Conservation (phyloP, 352 stramenopile species). For the Pythium sp. region DNA sequence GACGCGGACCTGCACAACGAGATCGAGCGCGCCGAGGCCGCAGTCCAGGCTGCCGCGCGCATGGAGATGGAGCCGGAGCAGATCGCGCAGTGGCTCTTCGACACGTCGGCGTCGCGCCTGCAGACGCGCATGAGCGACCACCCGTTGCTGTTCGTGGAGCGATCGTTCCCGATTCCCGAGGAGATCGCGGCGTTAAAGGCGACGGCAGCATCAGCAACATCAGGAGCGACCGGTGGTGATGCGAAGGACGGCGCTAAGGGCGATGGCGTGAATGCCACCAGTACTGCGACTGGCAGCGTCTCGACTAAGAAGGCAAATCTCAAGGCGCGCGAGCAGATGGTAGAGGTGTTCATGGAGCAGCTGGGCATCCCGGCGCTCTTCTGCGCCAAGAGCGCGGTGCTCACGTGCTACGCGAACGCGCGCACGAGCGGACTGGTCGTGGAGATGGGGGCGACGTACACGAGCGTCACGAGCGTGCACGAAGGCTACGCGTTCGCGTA, state of each 20-base stretch:
- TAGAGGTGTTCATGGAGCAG: conserved; percentile 85
- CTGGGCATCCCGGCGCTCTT: conserved; percentile 72
- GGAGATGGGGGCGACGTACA: conserved; percentile 77
- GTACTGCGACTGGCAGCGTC: conserved; percentile 2
- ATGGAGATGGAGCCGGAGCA: conserved; percentile 58
- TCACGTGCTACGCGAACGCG: conserved; percentile 82
- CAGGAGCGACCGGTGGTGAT: not conserved
- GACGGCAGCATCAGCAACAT: not conserved
- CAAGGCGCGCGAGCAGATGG: conserved; percentile 54
- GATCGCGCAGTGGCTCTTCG: conserved; percentile 71
- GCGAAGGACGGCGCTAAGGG: conserved; percentile 2
- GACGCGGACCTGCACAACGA: conserved; percentile 24
- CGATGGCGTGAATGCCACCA: conserved; percentile 2
- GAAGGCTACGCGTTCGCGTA: conserved; percentile 76
- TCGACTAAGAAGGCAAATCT: conserved; percentile 55
- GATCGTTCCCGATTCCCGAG: conserved; percentile 57
- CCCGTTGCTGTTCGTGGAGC: conserved; percentile 61
- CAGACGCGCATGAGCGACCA: conserved; percentile 63
- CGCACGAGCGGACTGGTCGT: conserved; percentile 77
- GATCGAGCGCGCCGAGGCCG: conserved; percentile 12
- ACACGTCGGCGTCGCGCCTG: conserved; percentile 38
- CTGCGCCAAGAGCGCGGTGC: conserved; percentile 75
- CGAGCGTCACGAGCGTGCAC: conserved; percentile 72
- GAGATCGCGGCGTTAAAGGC: conserved; percentile 23
- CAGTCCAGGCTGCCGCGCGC: conserved; percentile 27